A percentile compares a stretch with the other conserved stretches of the same genome.
Evolutionary conservation across 805 yeast species (phyloP).

Genomic region (Ogataea pilisensis): DNA sequence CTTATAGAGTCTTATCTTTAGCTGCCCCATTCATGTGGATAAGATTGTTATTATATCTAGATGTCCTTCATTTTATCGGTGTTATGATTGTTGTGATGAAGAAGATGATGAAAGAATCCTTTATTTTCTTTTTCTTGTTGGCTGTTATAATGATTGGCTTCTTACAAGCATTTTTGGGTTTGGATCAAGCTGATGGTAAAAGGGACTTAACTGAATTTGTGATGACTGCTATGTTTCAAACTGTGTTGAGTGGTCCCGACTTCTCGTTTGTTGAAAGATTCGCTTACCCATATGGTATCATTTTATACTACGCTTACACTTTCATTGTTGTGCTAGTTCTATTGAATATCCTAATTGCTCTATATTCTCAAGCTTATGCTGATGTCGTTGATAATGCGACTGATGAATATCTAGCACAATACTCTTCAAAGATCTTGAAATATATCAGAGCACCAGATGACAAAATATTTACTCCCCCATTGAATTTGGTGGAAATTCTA

Average conservation of each 20-base stretch:
- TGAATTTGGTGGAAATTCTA: conserved; percentile 65
- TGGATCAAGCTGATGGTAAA: conserved; percentile 84
- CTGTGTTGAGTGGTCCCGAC: conserved; percentile 72
- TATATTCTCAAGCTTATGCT: conserved; percentile 80
- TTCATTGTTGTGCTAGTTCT: conserved; percentile 71
- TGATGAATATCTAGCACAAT: conserved; percentile 79
- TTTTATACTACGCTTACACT: conserved; percentile 71
- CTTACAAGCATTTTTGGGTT: conserved; percentile 80
- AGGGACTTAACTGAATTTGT: conserved; percentile 68
- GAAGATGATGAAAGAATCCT: conserved; percentile 81
- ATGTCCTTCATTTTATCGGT: conserved; percentile 78
- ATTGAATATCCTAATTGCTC: conserved; percentile 79
- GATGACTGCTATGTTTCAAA: conserved; percentile 59
- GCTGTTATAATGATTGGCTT: conserved; percentile 72
- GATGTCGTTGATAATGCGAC: conserved; percentile 77
- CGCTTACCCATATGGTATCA: conserved; percentile 82
- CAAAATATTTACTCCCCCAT: conserved; percentile 80
- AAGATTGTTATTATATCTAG: conserved; percentile 68
- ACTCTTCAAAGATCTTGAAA: conserved; percentile 77
- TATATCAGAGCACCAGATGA: conserved; percentile 88
- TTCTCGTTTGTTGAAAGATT: conserved; percentile 66
- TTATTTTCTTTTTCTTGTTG: conserved; percentile 75
- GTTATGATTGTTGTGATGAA: conserved; percentile 83
- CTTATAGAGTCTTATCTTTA: conserved; percentile 69
- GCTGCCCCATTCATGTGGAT: conserved; percentile 89